Evolutionary conservation across 495 filamentous ascomycete species (phyloP), one percentile per base, ranked within the genome.

Genomic region (Neurospora sp.): DNA sequence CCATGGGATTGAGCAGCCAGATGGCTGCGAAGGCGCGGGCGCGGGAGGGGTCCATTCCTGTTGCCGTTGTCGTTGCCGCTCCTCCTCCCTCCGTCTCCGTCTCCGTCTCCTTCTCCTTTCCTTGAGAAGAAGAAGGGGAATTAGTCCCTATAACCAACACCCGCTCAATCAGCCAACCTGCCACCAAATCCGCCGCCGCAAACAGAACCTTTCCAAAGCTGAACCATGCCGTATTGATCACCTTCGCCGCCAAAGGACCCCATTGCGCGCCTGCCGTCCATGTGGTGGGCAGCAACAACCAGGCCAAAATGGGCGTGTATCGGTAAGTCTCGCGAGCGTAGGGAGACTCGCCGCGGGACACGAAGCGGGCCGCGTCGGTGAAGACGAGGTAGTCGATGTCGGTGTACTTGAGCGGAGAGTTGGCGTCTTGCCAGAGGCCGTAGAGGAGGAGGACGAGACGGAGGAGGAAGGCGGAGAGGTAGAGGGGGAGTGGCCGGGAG

Each of bases 331-430:
- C 96, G 40, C 96, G 88, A 31, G 86, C 83, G 80, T 99, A 99
- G 0, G 96, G 96, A 3, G 92, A 92, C 42, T 78, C 73, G 5
- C 82, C 79, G 3, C 76, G 79, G 3, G 91, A 85, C 53, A 93
- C 86, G 79, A 91, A 94, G 73, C 92, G 92, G 8, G 96, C 88
- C 10, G 96, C 96, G 79, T 97, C 94, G n/a, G 96, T 98, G 86
- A 99, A 99, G 73, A 99, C 96, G 76, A 92, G 90, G 85, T 99
- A 99, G 87, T 99, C 96, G 78, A 99, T 97, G 82, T 99, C 96
- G 70, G 96, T 99, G 86, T 98, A 99, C 82, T 97, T 97, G 76
- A 99, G 82, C 3, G 94, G 87, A 10, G 94, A 96, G 82, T 93
- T 86, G 73, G 92, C 89, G 80, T 99, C 96, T 86, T 99, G 96